phyloP scores from a whole-genome alignment of 2,329 filamentous ascomycete species.

The Aspergillus felis region DNA sequence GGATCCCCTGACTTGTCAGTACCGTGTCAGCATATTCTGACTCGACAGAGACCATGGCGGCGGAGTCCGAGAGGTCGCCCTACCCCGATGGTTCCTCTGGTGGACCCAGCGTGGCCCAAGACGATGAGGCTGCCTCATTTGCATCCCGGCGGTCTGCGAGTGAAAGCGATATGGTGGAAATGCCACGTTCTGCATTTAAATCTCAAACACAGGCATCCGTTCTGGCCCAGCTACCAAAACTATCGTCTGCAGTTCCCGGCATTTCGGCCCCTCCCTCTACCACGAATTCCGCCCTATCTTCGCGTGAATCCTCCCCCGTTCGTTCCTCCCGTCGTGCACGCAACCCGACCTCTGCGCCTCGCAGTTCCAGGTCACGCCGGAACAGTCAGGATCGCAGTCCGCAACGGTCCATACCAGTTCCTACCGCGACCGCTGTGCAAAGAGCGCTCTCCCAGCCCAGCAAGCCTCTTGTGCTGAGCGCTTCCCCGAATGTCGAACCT shows the following conservation, averaged over 20 bases:
- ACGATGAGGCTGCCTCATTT: slow-evolving; percentile 23
- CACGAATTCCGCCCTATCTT: slow-evolving; percentile 44
- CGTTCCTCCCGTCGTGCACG: slow-evolving; percentile 28
- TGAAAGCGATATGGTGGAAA: slow-evolving; percentile 28
- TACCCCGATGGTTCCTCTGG: slow-evolving; percentile 28
- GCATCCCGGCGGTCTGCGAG: slow-evolving; percentile 24
- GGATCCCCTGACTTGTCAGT: slow-evolving; percentile 33
- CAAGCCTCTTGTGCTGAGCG: slow-evolving; percentile 59
- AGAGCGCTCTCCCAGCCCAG: slow-evolving; percentile 65
- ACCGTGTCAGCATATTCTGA: slow-evolving; percentile 26
- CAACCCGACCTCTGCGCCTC: slow-evolving; percentile 29
- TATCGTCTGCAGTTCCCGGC: slow-evolving; percentile 23
- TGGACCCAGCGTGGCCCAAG: slow-evolving; percentile 26
- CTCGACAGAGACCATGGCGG: slow-evolving; percentile 29
- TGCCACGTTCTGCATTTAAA: slow-evolving; percentile 25
- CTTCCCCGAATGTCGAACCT: slow-evolving; percentile 57
- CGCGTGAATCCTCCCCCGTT: slow-evolving; percentile 48
- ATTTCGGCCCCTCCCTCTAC: slow-evolving; percentile 35
- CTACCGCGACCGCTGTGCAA: slow-evolving; percentile 61
- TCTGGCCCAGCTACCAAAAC: slow-evolving; percentile 32
- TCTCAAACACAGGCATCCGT: slow-evolving; percentile 20
- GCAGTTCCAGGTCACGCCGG: slow-evolving; percentile 56
- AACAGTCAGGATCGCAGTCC: slow-evolving; percentile 66
- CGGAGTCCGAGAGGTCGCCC: slow-evolving; percentile 37
- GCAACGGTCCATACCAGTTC: slow-evolving; percentile 49